Evolutionary conservation across 176 grass and related monocot genomes (phyloP), one percentile per base, ranked within the genome.

Genomic region (Pharus latifolius): DNA sequence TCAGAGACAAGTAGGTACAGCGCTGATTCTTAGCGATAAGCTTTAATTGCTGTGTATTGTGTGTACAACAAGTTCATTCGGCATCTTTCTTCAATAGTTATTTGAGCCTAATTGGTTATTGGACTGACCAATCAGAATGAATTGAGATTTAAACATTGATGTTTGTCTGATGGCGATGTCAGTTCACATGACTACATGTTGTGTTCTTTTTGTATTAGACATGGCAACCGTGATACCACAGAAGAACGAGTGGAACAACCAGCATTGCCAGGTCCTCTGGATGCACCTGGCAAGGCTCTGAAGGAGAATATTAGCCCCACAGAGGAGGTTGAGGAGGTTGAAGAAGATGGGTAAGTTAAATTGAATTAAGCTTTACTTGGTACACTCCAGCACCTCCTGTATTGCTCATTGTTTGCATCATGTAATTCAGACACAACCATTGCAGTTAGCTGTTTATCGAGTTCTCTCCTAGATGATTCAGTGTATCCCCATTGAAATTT

Each of bases 291-390:
- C 50, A 77, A 78, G 19, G 73, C 45, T 35, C 40, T 52, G 44
- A 87, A 65, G 80, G 75, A 83, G 27, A 73, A 29, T 15, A 10
- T 42, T 82, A 64, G 49, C 47, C 75, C 80, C 46, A 14, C 24
- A 51, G 83, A 96, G 76, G 88, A 86, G 20, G 68, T 63, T 12
- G 61, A 96, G 60, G 80, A 79, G 20, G 67, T 47, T 51, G 60
- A 84, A 37, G 73, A 92, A 65, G 83, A 92, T 25, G 73, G 41
- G 86, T 92, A 45, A 18, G 53, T 19, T 33, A 33, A n/a, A 48
- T 75, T 24, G 20, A 63, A 52, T 49, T 20, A 53, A 16, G 7
- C 35, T 17, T 35, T 43, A 47, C 18, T 26, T 23, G 15, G 1
- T 24, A 49, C 58, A 30, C 0, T 56, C 12, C 10, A 49, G 10